These are phyloP conservation scores for Globisporangium mamillatum DNA, from an alignment of 352 stramenopile genomes.

Conservation along the genomic window DNA sequence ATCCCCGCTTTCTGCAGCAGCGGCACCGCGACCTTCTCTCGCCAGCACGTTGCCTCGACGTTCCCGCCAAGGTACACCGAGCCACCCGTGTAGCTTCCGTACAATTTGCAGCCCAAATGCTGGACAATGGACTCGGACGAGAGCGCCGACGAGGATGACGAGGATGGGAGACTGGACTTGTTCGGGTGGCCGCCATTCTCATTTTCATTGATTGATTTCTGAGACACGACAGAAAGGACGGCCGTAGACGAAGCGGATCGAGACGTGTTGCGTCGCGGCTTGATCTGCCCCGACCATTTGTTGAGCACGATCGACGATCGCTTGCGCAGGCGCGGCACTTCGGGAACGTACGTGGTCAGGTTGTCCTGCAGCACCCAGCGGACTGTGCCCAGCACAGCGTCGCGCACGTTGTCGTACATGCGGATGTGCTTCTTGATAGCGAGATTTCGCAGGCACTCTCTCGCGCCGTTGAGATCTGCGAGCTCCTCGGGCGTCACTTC, in stretches of 20 bases:
- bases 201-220: constrained; percentile 28
- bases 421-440: constrained; percentile 43
- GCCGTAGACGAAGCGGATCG: constrained; percentile 62
- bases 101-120: constrained; percentile 42
- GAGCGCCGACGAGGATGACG: constrained; percentile 11
- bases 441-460: constrained; percentile 73
- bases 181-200: constrained; percentile 17
- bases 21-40: constrained; percentile 69
- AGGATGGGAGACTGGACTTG: constrained; percentile 1
- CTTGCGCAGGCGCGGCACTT: constrained; percentile 61
- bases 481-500: constrained; percentile 55
- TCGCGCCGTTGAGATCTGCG: constrained; percentile 78
- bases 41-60: constrained; percentile 67
- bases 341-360: constrained; percentile 33
- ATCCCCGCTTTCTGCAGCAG: constrained; percentile 68
- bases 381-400: constrained; percentile 48
- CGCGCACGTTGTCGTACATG: constrained; percentile 49
- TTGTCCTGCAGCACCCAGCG: constrained; percentile 50
- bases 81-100: constrained; percentile 41
- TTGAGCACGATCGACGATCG: constrained; percentile 78
- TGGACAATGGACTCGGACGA: constrained; percentile 34
- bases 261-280: constrained; percentile 44
- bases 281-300: constrained; percentile 56
- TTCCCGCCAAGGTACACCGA: constrained; percentile 80
- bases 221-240: constrained; percentile 40